Percentiles rank a stretch among this genome's conserved stretches.
phyloP scores from a whole-genome alignment of 2,329 filamentous ascomycete genomes.

The Dactylellina haptotyla region DNA sequence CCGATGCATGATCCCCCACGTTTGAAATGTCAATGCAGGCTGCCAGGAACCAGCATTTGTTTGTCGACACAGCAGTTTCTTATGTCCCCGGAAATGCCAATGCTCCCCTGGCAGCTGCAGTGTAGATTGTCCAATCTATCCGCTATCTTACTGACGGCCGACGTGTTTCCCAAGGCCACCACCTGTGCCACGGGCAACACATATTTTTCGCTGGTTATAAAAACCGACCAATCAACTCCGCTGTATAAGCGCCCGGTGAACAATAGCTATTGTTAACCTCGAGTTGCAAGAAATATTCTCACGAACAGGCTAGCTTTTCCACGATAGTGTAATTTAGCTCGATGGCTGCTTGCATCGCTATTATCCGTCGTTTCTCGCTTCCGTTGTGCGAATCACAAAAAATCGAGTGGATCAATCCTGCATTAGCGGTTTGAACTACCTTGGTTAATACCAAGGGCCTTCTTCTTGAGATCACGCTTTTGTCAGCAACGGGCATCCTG shows the following conservation, averaged over 20 bases:
- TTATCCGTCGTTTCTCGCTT: slow-evolving; percentile 25
- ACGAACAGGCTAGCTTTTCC: slow-evolving; percentile 13
- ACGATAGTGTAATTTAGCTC: not conserved
- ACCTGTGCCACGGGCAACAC: slow-evolving; percentile 20
- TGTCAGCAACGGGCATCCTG: slow-evolving; percentile 36
- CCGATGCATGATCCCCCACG: slow-evolving; percentile 1
- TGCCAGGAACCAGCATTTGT: slow-evolving; percentile 32
- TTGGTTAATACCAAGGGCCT: not conserved
- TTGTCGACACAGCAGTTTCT: slow-evolving; percentile 8
- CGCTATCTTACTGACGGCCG: slow-evolving; percentile 42
- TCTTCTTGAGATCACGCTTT: slow-evolving; percentile 9
- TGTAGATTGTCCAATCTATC: slow-evolving; percentile 48
- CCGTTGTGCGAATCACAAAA: slow-evolving; percentile 26
- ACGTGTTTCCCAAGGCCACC: slow-evolving; percentile 9
- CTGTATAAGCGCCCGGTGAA: slow-evolving; percentile 34
- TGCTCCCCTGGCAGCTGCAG: slow-evolving; percentile 6
- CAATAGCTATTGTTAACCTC: slow-evolving; percentile 25
- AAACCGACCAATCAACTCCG: slow-evolving; percentile 31
- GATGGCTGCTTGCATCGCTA: slow-evolving; percentile 22
- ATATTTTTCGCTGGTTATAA: not conserved
- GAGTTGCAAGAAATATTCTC: not conserved
- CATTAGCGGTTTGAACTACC: slow-evolving; percentile 5
- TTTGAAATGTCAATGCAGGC: slow-evolving; percentile 17
- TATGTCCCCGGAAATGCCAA: not conserved
- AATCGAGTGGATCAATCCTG: slow-evolving; percentile 13